Evolutionary conservation across 2,329 filamentous ascomycete genomes (phyloP).

Genomic region (Botrytis paeoniae): DNA sequence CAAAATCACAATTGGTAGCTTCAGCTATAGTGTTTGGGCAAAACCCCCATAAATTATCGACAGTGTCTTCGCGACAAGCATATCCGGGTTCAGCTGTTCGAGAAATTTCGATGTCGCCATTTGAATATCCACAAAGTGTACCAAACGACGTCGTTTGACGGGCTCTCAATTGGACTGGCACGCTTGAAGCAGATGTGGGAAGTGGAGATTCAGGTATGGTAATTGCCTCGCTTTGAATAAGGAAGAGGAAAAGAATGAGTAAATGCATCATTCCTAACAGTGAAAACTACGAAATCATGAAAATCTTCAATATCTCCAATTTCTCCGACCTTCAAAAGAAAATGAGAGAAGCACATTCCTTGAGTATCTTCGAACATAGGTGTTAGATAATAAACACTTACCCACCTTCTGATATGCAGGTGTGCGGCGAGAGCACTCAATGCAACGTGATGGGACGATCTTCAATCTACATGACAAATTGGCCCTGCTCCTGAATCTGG

Average conservation of each 20-base stretch:
- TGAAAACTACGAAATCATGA: not conserved
- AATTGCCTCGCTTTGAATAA: not conserved
- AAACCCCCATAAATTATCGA: not conserved
- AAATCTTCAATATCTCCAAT: not conserved
- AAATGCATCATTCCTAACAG: not conserved
- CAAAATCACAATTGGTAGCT: not conserved
- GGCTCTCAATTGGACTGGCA: not conserved
- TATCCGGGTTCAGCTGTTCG: not conserved
- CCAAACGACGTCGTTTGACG: not conserved
- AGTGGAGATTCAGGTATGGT: not conserved
- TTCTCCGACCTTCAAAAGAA: not conserved
- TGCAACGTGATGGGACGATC: not conserved
- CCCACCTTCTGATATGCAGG: not conserved
- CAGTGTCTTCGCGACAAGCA: conserved; percentile 2
- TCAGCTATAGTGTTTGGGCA: not conserved
- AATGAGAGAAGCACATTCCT: not conserved
- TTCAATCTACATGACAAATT: not conserved
- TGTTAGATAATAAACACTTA: not conserved
- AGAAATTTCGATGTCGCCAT: not conserved
- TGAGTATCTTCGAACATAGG: not conserved
- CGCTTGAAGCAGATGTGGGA: not conserved
- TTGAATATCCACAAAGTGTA: not conserved
- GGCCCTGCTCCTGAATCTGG: not conserved
- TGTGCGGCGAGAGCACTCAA: not conserved
- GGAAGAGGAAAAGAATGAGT: not conserved